Percentiles rank a stretch among this genome's conserved stretches.
Evolutionary conservation across 2,329 filamentous ascomycete genomes (phyloP).

Genomic region (Aureobasidium sp.): DNA sequence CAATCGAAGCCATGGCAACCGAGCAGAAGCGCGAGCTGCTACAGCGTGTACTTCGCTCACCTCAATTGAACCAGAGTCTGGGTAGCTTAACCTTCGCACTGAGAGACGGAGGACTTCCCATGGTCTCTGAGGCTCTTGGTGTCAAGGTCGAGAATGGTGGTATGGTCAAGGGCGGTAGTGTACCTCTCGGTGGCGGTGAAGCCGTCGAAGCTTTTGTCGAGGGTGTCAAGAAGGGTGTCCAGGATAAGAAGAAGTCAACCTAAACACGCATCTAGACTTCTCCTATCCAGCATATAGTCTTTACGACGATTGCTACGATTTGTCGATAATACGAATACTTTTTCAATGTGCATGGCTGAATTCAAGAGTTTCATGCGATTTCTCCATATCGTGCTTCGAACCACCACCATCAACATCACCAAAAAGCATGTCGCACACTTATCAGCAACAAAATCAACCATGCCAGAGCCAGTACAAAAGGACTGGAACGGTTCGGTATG

Average conservation of each 20-base stretch:
- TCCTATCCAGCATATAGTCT: background rate
- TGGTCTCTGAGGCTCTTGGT: constrained; percentile 75
- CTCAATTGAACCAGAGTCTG: constrained; percentile 83
- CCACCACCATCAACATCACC: background rate
- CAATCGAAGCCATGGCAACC: constrained; percentile 62
- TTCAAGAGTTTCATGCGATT: background rate
- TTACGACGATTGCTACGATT: background rate
- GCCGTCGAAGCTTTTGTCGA: constrained; percentile 88
- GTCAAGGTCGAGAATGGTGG: constrained; percentile 80
- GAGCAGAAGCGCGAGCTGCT: constrained; percentile 74
- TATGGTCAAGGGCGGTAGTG: constrained; percentile 64
- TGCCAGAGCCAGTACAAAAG: background rate
- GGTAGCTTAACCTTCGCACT: constrained; percentile 79
- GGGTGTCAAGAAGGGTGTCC: constrained; percentile 72
- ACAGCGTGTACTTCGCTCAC: constrained; percentile 73
- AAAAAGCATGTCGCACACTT: background rate
- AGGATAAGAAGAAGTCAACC: constrained; percentile 42
- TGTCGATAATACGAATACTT: background rate
- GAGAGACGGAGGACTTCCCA: constrained; percentile 82
- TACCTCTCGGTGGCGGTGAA: constrained; percentile 80
- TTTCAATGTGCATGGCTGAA: background rate
- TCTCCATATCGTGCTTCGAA: background rate
- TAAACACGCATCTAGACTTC: background rate
- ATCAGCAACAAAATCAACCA: background rate
- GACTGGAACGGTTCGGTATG: background rate